Evolutionary conservation across 148 eudicot genomes (phyloP), one percentile per base, ranked within the genome.

Genomic region (Camellia japonica): DNA sequence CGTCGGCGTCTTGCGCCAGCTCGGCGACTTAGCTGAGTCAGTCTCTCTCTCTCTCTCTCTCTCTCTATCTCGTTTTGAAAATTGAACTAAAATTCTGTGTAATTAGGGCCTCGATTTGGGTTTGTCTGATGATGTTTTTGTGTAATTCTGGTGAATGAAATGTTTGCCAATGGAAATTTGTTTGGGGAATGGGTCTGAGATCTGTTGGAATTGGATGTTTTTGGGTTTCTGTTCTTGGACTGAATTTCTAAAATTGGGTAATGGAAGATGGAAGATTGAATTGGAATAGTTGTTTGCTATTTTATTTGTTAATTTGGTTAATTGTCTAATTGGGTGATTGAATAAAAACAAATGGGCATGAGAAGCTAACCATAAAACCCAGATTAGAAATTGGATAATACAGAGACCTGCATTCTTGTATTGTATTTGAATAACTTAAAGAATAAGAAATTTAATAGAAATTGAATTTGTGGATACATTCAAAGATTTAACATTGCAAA

Each of bases 11-110:
- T 90, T 96, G 73, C 95, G 99, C 23, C 99, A 96, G 87, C 94
- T 96, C 75, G 99, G 99, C 63, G 99, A 96, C 89, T 90, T 96
- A 30, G 98, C 99, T 52, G 92, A 94, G 99, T 96, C 13, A 78
- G 90, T 84, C 7, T 56, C 79, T 82, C 20, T 30, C 6, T 80
- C 79, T 71, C 54, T 63, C 55, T 51, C 30, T 23, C 30, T 23
- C 30, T 41, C 12, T 77, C n/a, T 0, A 13, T 30, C 43, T 67
- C 30, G 79, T 43, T 64, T 47, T 15, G 51, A 58, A 55, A 16
- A 51, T 70, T 55, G 61, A 8, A 13, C 12, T 10, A 30, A 30
- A 78, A 52, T 75, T 68, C 44, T 41, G 6, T 63, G 64, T 16
- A 13, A 42, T 66, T 76, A 55, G 52, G 74, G 20, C 68, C 59